Percentiles rank a stretch among this genome's conserved stretches.
Evolutionary conservation across 2,329 filamentous ascomycete genomes (phyloP).

Genomic region (Neopestalotiopsis sp.): DNA sequence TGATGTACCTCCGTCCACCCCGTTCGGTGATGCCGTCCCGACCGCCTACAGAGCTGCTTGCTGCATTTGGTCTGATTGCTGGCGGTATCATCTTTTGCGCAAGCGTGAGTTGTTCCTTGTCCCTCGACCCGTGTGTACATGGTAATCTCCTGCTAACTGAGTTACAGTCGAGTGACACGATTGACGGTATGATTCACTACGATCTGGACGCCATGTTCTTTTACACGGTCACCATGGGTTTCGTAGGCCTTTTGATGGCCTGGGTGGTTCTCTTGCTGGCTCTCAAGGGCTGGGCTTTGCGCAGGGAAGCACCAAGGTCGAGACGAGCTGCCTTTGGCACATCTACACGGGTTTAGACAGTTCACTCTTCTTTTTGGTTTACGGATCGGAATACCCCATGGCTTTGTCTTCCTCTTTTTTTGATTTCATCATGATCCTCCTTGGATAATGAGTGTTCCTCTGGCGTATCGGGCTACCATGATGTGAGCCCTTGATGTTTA

Average conservation of each 20-base stretch:
- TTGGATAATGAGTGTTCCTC: slow-evolving; percentile 14
- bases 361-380: not conserved
- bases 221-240: slow-evolving; percentile 85
- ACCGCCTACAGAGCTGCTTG: slow-evolving; percentile 88
- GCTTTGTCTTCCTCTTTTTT: not conserved
- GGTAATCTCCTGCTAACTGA: slow-evolving; percentile 20
- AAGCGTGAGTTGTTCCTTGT: slow-evolving; percentile 65
- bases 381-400: not conserved
- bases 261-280: slow-evolving; percentile 81
- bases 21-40: slow-evolving; percentile 80
- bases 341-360: slow-evolving; percentile 11
- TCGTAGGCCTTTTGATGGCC: slow-evolving; percentile 84
- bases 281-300: slow-evolving; percentile 84
- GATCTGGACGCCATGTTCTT: slow-evolving; percentile 89
- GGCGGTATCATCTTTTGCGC: slow-evolving; percentile 94
- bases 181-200: slow-evolving; percentile 78
- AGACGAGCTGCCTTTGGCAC: slow-evolving; percentile 22
- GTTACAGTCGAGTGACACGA: slow-evolving; percentile 73
- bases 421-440: not conserved
- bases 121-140: not conserved
- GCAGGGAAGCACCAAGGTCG: slow-evolving; percentile 44
- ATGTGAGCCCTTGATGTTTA: not conserved
- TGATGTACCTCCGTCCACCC: slow-evolving; percentile 81
- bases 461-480: slow-evolving; percentile 17
- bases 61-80: slow-evolving; percentile 83